Evolutionary conservation across 2,329 filamentous ascomycete genomes (phyloP), one percentile per base, ranked within the genome.

Genomic region (Chalara sp.): DNA sequence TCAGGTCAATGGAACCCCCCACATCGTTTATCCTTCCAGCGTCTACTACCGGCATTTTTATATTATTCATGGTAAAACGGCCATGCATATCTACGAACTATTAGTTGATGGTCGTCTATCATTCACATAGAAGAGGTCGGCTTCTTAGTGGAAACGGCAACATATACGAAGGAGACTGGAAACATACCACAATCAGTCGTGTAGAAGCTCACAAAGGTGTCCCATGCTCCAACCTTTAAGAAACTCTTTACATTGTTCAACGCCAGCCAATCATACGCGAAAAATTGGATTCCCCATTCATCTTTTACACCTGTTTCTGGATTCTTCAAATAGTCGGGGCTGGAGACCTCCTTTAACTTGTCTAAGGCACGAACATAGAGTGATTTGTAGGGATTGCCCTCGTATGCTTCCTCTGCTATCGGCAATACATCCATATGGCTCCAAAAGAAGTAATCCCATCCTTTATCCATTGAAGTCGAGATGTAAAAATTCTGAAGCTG

Each of bases 401-500:
- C 33, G 29, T 49, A 47, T 13, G 31, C 42, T 13, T 50, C 33
- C 12, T 39, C 37, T 32, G 40, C n/a, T 7, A 46, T 43, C 29
- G 70, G 70, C 0, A 74, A 67, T 6, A 79, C 71, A 56, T 81
- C 78, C 72, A 78, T 77, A 60, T 80, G 78, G n/a, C 68, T 71
- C 75, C 76, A 80, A 60, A 76, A 81, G 61, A 78, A 81, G 57
- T 73, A 69, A 0, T 66, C 65, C 70, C 73, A 78, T 5, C 67
- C 56, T 8, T 70, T 58, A 39, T 68, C 60, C 46, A 76, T 68
- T 0, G 75, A 71, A 2, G 73, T 66, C 47, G 68, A 68, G 21
- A 79, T 64, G 58, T 71, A 77, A 61, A 73, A 78, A 56, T 80
- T 81, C 51, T 80, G 76, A 33, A 79, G 65, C 60, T 81, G 77